These are phyloP conservation scores for Rhinocladiella similis DNA, from an alignment of 2,329 filamentous ascomycete species.

Conservation along the genomic window DNA sequence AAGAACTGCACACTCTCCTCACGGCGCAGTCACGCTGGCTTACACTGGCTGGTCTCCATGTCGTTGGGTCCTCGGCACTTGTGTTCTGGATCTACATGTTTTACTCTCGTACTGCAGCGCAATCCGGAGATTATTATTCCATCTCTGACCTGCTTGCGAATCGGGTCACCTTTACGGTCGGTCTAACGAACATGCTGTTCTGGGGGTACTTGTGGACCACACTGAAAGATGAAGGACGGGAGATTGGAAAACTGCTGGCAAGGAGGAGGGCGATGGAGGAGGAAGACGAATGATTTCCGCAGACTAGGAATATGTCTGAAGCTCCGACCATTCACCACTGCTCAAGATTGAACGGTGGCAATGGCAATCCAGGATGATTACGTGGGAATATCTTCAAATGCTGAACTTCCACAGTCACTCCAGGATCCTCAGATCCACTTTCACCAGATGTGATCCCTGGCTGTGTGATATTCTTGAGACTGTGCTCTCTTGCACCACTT, in stretches of 20 bases:
- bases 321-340: background rate
- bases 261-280: conserved; percentile 14
- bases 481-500: background rate
- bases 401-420: too few relatives aligned
- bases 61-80: conserved; percentile 16
- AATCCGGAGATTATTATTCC: background rate
- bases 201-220: conserved; percentile 31
- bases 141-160: conserved; percentile 20
- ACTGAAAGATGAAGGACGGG: conserved; percentile 26
- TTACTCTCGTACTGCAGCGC: conserved; percentile 7
- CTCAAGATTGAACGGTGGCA: background rate
- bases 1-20: conserved; percentile 23
- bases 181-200: conserved; percentile 29
- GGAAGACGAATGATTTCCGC: conserved; percentile 14
- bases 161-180: conserved; percentile 25
- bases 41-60: conserved; percentile 21
- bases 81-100: conserved; percentile 28
- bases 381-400: background rate
- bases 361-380: background rate
- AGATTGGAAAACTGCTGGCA: conserved; percentile 18
- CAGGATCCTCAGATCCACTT: background rate
- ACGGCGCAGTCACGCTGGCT: conserved; percentile 26
- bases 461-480: too few relatives aligned
- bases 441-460: background rate
- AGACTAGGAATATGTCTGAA: background rate